phyloP scores from a whole-genome alignment of 768 basidiomycete genomes.

The Tricholoma sp. region DNA sequence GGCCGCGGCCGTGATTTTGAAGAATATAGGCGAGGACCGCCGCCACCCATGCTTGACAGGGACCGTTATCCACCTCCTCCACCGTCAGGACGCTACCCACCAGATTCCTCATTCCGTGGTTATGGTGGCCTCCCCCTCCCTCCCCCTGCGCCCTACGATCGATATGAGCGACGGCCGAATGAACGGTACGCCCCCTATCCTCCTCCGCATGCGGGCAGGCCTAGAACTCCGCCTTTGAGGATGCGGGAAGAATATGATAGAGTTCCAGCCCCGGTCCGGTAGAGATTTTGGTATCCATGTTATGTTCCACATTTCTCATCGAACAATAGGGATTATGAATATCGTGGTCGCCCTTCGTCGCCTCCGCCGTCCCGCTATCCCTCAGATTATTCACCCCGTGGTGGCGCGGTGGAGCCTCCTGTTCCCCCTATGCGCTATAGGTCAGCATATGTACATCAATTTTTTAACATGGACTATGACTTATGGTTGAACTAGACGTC shows the following conservation, averaged over 20 bases:
- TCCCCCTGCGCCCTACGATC: constrained; percentile 50
- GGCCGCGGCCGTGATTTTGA: constrained; percentile 64
- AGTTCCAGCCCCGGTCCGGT: constrained; percentile 46
- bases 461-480: background rate
- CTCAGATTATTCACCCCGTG: constrained; percentile 49
- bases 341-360: constrained; percentile 40
- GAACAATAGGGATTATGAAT: constrained; percentile 51
- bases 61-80: constrained; percentile 52
- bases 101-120: constrained; percentile 48
- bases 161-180: constrained; percentile 53
- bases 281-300: constrained; percentile 16
- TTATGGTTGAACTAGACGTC: constrained; percentile 41
- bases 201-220: constrained; percentile 48
- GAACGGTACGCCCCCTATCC: constrained; percentile 41
- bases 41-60: constrained; percentile 36
- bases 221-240: constrained; percentile 49
- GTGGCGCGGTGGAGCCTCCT: constrained; percentile 36
- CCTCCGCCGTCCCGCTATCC: constrained; percentile 49
- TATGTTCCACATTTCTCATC: background rate
- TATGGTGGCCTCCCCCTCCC: constrained; percentile 47
- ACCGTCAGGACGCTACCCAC: constrained; percentile 54
- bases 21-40: constrained; percentile 54
- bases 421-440: constrained; percentile 40
- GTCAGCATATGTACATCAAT: constrained; percentile 21
- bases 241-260: constrained; percentile 64